Evolutionary conservation across 2,329 filamentous ascomycete species (phyloP).

Genomic region (Colletotrichum orchidophilum): DNA sequence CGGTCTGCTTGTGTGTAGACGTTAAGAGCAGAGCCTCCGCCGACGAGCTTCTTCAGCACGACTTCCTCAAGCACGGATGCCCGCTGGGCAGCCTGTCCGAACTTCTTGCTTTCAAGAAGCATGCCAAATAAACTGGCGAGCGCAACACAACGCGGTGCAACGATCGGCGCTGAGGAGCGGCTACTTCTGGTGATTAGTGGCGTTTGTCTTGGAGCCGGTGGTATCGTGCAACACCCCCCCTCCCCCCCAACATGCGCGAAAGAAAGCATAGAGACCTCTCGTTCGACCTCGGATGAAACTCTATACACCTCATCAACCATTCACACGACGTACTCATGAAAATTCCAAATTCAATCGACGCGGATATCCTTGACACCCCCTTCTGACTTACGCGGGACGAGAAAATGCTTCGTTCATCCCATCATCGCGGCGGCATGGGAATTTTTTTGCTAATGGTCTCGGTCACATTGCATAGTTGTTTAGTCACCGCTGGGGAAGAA

Average conservation of each 20-base stretch:
- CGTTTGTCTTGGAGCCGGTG: constrained; percentile 7
- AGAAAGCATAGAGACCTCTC: not conserved
- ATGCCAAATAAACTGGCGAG: constrained; percentile 61
- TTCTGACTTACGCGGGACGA: constrained; percentile 27
- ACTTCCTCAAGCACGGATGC: constrained; percentile 94
- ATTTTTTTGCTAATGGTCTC: constrained; percentile 33
- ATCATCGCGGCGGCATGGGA: constrained; percentile 26
- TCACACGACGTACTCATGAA: constrained; percentile 29
- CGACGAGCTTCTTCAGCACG: constrained; percentile 87
- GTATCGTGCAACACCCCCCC: not conserved
- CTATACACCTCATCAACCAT: constrained; percentile 3
- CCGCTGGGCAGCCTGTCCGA: constrained; percentile 84
- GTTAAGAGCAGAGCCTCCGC: constrained; percentile 94
- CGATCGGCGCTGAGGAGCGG: not conserved
- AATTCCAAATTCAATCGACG: constrained; percentile 26
- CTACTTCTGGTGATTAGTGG: not conserved
- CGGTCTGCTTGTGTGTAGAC: constrained; percentile 95
- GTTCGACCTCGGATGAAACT: constrained; percentile 1
- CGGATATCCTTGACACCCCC: constrained; percentile 30
- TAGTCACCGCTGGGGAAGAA: constrained; percentile 22
- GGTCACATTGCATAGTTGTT: constrained; percentile 33
- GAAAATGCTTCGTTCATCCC: constrained; percentile 31
- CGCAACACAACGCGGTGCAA: not conserved
- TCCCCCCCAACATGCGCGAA: not conserved
- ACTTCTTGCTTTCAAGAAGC: constrained; percentile 86